phyloP scores from a whole-genome alignment of 2,329 filamentous ascomycete genomes.

The Fusarium sp. region DNA sequence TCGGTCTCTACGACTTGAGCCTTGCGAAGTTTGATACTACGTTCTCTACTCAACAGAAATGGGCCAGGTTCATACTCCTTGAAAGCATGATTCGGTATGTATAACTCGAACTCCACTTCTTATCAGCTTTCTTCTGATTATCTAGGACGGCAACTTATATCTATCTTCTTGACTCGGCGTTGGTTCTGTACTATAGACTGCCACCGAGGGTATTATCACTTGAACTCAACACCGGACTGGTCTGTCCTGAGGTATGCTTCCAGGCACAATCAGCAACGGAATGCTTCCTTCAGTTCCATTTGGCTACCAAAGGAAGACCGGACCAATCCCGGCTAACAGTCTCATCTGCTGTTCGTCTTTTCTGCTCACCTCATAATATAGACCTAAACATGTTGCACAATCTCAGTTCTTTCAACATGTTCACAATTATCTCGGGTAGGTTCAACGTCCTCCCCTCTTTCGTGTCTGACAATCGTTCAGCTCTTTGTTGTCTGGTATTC shows the following conservation, averaged over 20 bases:
- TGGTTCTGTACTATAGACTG: neutral
- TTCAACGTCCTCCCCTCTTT: neutral
- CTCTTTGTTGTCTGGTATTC: neutral
- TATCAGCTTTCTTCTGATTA: fast-evolving
- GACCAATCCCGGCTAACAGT: neutral
- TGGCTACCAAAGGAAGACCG: fast-evolving
- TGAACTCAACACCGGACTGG: neutral
- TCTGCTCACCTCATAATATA: neutral
- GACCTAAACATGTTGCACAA: neutral
- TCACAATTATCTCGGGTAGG: neutral
- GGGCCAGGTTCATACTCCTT: neutral
- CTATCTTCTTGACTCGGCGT: neutral
- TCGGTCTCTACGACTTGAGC: neutral
- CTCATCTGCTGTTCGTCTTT: neutral
- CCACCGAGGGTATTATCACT: neutral
- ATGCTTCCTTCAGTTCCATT: neutral
- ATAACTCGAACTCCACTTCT: too few relatives aligned
- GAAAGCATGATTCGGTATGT: neutral
- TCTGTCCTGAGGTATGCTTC: neutral
- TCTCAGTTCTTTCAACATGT: neutral
- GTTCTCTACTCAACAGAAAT: neutral
- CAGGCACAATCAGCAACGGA: neutral
- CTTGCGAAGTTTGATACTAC: neutral
- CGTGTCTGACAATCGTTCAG: neutral
- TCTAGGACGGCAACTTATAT: neutral